A percentile compares a stretch with the other conserved stretches of the same genome.
Conservation (phyloP, 805 yeast genomes). For the Candida saitoana region DNA sequence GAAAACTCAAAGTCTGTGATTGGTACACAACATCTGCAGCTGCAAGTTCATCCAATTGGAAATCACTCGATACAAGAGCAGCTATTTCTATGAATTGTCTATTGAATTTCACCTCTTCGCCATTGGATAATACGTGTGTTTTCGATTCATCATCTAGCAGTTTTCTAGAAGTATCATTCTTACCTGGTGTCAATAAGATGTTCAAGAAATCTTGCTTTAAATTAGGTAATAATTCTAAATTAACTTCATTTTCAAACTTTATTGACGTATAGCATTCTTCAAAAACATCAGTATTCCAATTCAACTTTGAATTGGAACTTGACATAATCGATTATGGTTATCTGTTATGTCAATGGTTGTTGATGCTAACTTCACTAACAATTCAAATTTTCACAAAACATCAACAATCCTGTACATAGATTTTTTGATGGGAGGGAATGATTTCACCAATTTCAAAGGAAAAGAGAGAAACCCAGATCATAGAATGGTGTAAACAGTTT, state of each 20-base stretch:
- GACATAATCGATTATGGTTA: neutral
- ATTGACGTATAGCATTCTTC: slow-evolving; percentile 46
- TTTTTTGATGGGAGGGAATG: no score
- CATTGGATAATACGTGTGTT: slow-evolving; percentile 47
- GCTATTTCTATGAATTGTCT: slow-evolving; percentile 60
- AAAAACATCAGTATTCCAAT: slow-evolving; percentile 43
- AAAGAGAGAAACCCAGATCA: no score
- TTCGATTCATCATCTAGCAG: slow-evolving; percentile 35
- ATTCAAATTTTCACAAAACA: slow-evolving; percentile 1
- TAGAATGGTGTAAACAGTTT: no score
- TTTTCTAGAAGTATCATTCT: slow-evolving; percentile 45
- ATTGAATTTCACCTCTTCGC: slow-evolving; percentile 59
- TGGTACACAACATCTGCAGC: slow-evolving; percentile 65
- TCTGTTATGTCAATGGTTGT: neutral
- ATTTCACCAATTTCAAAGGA: no score
- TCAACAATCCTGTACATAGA: slow-evolving; percentile 1
- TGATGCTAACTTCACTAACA: neutral
- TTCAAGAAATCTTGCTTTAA: slow-evolving; percentile 44
- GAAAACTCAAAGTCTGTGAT: slow-evolving; percentile 35
- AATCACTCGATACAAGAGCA: slow-evolving; percentile 49
- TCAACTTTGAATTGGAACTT: slow-evolving; percentile 7
- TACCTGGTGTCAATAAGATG: slow-evolving; percentile 40
- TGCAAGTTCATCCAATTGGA: slow-evolving; percentile 63
- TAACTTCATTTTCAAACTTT: slow-evolving; percentile 18
- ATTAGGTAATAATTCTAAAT: slow-evolving; percentile 15